Conservation (phyloP, 768 basidiomycete species). For the Trametes cinnabarina region DNA sequence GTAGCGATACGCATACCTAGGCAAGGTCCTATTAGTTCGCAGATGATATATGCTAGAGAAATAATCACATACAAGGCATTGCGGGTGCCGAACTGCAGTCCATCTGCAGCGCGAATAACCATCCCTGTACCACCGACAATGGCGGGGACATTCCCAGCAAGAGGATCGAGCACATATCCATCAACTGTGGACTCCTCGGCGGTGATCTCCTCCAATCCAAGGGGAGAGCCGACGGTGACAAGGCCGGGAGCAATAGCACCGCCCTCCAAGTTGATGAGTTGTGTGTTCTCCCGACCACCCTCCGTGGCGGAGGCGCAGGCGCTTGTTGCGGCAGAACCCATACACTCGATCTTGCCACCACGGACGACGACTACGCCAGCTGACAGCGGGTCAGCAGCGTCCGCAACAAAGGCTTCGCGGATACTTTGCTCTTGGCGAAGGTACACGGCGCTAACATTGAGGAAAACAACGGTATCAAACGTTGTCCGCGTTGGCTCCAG, state of each 20-base stretch:
- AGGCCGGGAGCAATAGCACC: conserved; percentile 66
- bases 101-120: conserved; percentile 64
- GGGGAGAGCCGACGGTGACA: conserved; percentile 57
- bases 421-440: conserved; percentile 34
- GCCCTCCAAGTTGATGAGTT: conserved; percentile 58
- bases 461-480: conserved; percentile 51
- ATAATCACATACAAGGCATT: conserved; percentile 45
- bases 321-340: conserved; percentile 35
- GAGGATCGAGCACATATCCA: conserved; percentile 48
- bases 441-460: conserved; percentile 59
- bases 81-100: conserved; percentile 63
- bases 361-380: conserved; percentile 48
- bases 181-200: conserved; percentile 62
- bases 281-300: conserved; percentile 9
- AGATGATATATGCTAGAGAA: too few relatives aligned
- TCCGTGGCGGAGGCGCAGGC: neutral
- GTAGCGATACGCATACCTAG: conserved; percentile 50
- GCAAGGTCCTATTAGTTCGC: neutral
- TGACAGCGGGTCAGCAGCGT: conserved; percentile 10
- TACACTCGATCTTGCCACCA: conserved; percentile 55
- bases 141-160: conserved; percentile 33
- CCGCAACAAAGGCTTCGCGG: conserved; percentile 31
- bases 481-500: conserved; percentile 41
- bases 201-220: conserved; percentile 71
- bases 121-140: conserved; percentile 36